Evolutionary conservation across 176 grass and related monocot genomes (phyloP).

Genomic region (Lolium multiflorum): DNA sequence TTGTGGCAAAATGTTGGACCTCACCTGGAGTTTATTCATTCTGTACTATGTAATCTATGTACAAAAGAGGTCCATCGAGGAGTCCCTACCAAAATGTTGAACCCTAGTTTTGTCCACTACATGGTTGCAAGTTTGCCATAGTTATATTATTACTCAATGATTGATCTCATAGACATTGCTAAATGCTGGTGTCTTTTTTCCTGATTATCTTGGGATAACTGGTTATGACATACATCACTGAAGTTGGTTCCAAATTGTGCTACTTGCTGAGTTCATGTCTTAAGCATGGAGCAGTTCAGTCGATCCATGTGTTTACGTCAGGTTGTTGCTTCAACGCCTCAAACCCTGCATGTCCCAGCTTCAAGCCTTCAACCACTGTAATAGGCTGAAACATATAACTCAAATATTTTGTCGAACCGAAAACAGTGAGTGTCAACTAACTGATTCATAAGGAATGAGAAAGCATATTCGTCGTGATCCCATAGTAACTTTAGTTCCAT

Average conservation of each 20-base stretch:
- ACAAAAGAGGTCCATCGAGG: background rate
- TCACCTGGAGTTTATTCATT: constrained; percentile 16
- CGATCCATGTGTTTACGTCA: background rate
- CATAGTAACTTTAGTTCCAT: background rate
- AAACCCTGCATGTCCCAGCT: background rate
- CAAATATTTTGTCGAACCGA: background rate
- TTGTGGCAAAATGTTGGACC: constrained; percentile 27
- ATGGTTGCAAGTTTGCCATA: background rate
- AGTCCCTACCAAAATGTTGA: background rate
- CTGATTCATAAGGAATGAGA: background rate
- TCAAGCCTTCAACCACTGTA: background rate
- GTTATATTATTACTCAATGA: background rate
- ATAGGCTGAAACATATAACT: background rate
- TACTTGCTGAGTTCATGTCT: background rate
- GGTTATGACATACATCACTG: background rate
- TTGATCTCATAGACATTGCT: background rate
- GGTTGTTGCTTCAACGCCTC: background rate
- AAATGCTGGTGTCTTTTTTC: background rate
- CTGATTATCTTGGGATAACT: background rate
- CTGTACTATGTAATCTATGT: constrained; percentile 25
- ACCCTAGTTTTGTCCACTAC: background rate
- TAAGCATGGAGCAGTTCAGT: background rate
- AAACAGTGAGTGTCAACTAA: background rate
- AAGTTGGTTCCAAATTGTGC: background rate
- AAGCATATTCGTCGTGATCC: background rate